A percentile compares a stretch with the other conserved stretches of the same genome.
Conservation (phyloP, 2,329 filamentous ascomycete species). For the Ceratocystiopsis brevicomis region DNA sequence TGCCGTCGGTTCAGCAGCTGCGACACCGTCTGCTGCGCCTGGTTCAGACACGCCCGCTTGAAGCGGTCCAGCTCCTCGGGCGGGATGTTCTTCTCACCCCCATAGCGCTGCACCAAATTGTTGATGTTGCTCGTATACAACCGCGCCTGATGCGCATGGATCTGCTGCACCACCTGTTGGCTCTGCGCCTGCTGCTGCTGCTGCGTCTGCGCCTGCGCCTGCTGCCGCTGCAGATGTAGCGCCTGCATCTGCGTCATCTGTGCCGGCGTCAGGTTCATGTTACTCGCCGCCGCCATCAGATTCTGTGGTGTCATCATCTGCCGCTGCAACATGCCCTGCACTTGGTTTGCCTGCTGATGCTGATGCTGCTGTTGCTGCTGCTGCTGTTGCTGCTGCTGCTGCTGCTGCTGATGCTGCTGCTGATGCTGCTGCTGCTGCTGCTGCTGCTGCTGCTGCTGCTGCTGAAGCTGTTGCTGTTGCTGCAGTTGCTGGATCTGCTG, state of each 20-base stretch:
- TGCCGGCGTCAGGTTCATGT: slow-evolving; percentile 13
- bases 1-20: slow-evolving; percentile 11
- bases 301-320: slow-evolving; percentile 11
- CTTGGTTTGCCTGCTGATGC: slow-evolving; percentile 12
- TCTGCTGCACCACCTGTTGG: slow-evolving; percentile 7
- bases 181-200: slow-evolving; percentile 13
- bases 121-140: slow-evolving; percentile 23
- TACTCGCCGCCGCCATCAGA: slow-evolving; percentile 10
- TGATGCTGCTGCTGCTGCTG: slow-evolving; percentile 16
- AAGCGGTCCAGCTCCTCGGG: slow-evolving; percentile 25
- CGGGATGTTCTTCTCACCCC: slow-evolving; percentile 26
- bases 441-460: slow-evolving; percentile 18
- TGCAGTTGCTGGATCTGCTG: slow-evolving; percentile 10
- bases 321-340: slow-evolving; percentile 21
- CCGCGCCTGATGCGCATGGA: slow-evolving; percentile 10
- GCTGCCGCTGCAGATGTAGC: slow-evolving; percentile 11
- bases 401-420: slow-evolving; percentile 12
- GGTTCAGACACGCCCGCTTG: slow-evolving; percentile 20
- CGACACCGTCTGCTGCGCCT: slow-evolving; percentile 3
- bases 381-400: slow-evolving; percentile 19
- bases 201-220: slow-evolving; percentile 12
- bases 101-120: slow-evolving; percentile 18
- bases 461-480: slow-evolving; percentile 11
- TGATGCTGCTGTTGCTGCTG: slow-evolving; percentile 22
- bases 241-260: slow-evolving; percentile 14